Evolutionary conservation across 2,329 filamentous ascomycete species (phyloP).

Genomic region (Cladosporium sp.): DNA sequence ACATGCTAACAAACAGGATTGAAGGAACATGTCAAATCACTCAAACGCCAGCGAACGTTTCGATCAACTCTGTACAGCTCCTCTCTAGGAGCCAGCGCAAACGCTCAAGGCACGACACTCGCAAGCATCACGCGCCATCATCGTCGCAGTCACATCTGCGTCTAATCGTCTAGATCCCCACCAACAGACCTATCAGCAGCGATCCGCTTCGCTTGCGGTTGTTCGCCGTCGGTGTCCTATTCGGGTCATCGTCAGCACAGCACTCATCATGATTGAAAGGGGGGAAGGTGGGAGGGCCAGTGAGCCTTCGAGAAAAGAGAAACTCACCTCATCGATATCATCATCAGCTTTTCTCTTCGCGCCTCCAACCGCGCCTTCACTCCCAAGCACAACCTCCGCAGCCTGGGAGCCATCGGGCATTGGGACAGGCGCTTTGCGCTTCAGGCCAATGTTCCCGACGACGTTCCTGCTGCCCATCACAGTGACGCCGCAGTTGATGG

Average conservation of each 20-base stretch:
- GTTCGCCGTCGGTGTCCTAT: constrained; percentile 5
- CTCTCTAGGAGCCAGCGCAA: neutral
- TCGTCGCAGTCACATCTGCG: neutral
- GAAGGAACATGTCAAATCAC: neutral
- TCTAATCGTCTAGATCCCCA: neutral
- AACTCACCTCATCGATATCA: constrained; percentile 23
- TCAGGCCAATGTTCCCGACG: constrained; percentile 32
- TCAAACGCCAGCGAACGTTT: neutral
- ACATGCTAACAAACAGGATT: neutral
- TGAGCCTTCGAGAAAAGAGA: no score
- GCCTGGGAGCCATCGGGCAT: neutral
- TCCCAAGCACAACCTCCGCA: constrained; percentile 15
- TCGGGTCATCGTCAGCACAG: constrained; percentile 6
- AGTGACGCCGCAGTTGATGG: constrained; percentile 38
- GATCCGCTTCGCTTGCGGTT: constrained; percentile 5
- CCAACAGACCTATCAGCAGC: neutral
- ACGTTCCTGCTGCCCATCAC: constrained; percentile 36
- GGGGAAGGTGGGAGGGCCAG: neutral
- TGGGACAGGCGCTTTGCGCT: constrained; percentile 24
- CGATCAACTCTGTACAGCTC: neutral
- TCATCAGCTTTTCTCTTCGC: constrained; percentile 36
- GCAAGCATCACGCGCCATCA: neutral
- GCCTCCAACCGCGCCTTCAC: constrained; percentile 23
- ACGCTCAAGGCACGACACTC: neutral
- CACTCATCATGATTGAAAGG: neutral